phyloP scores from a whole-genome alignment of 257 asterid species.

The Penstemon newberryi region DNA sequence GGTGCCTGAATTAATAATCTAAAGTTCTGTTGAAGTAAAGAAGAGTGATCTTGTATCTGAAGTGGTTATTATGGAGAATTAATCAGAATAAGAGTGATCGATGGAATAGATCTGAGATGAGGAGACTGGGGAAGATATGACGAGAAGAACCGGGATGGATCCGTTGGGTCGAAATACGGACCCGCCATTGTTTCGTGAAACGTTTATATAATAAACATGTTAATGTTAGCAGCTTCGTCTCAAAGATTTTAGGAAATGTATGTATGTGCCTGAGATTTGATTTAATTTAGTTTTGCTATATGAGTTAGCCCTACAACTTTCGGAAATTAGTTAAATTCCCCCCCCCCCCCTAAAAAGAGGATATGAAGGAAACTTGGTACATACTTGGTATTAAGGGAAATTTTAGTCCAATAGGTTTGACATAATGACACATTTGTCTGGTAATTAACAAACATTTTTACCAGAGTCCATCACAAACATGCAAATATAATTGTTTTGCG shows the following conservation, averaged over 20 bases:
- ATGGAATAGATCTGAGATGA: constrained; percentile 34
- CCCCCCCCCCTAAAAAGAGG: no score
- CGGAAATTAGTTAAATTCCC: no score
- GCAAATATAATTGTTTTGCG: no score
- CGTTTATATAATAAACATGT: not conserved
- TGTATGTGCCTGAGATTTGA: no score
- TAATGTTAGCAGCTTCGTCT: not conserved
- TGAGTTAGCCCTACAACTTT: no score
- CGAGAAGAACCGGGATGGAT: constrained; percentile 32
- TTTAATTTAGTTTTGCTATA: no score
- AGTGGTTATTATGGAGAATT: constrained; percentile 33
- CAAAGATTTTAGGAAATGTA: not conserved
- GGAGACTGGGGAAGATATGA: not conserved
- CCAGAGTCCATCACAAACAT: no score
- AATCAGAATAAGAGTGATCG: constrained; percentile 10
- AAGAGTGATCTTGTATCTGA: constrained; percentile 27
- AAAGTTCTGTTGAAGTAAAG: constrained; percentile 13
- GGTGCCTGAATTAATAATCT: not conserved
- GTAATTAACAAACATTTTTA: no score
- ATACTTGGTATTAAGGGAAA: no score
- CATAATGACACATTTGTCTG: no score
- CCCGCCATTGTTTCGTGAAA: constrained; percentile 32
- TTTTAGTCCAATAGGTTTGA: no score
- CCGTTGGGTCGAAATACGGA: constrained; percentile 32
- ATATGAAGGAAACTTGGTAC: no score